Base-by-base conservation (phyloP, 2,329 filamentous ascomycete genomes). In the Aureobasidium sp. region DNA sequence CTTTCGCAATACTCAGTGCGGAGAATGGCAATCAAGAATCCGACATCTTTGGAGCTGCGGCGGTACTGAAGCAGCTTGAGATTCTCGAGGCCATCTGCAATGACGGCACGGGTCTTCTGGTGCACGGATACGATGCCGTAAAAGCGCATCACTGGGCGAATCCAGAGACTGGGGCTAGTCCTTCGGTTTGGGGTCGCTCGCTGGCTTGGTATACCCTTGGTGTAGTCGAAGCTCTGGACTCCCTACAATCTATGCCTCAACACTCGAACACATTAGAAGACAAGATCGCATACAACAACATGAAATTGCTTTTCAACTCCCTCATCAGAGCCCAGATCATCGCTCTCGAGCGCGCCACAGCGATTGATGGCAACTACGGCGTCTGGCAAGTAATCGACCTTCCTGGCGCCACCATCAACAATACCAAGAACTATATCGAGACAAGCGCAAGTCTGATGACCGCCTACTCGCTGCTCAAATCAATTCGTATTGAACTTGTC, bases 141-240 rank as follows among this genome's bases (percentile, higher is more conserved):
- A 37, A 25, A 34, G 39, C 11, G 3, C 53, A 57, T 6, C 6
- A 9, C 20, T 57, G 53, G 53, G 53, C 53, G 3, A 36, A 47
- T 15, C 3, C 39, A 9, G 41, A 47, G 3, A 57, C 27, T 17
- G 53, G 53, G 3, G 53, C 53, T 9, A 57, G 53, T 37, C 53
- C 53, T 15, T 45, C 42, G 14, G 53, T 57, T 11, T 57, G 53
- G 53, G 53, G 53, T 15, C 41, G 53, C 5, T 57, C 53, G 3
- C 25, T 45, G 27, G 53, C 53, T 6, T 57, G 53, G 53, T 57
- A 57, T n/a, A 57, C 53, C 2, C 53, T 57, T 12, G 53, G 53
- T 17, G 29, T 57, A 7, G 17, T 57, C 29, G 41, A 57, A 36
- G 53, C 41, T 3, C n/a, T 57, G 6, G 53, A 45, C 5, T 15